Conservation (phyloP, 129 eudicot species). For the Pittosporum tobira region DNA sequence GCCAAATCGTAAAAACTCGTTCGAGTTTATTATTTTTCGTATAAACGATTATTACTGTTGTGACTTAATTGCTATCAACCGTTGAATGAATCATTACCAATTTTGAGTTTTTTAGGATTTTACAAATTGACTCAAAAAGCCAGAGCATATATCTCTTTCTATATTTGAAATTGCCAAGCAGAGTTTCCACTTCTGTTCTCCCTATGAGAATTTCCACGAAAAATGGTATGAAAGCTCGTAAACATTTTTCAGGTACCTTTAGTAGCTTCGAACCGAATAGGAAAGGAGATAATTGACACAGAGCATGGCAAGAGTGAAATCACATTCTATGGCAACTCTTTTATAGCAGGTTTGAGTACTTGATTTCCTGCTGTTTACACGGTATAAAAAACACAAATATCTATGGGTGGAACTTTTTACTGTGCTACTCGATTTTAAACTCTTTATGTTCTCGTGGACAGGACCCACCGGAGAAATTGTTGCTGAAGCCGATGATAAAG, state of each 20-base stretch:
- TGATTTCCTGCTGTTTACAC: background rate
- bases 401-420: background rate
- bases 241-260: conserved; percentile 61
- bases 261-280: conserved; percentile 93
- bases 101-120: no score
- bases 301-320: conserved; percentile 96
- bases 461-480: conserved; percentile 90
- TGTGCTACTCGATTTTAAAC: background rate
- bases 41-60: no score
- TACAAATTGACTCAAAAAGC: no score
- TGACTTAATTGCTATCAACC: no score
- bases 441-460: conserved; percentile 17
- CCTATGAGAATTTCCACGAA: background rate
- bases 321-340: conserved; percentile 93
- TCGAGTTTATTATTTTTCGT: no score
- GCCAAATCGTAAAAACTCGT: no score
- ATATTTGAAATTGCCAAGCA: background rate
- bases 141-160: no score
- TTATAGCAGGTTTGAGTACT: conserved; percentile 64
- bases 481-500: conserved; percentile 65
- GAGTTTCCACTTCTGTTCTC: background rate
- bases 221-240: background rate
- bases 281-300: conserved; percentile 78
- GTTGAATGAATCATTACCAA: no score
- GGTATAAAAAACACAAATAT: background rate